Evolutionary conservation across 2,329 filamentous ascomycete species (phyloP).

Genomic region (Fusarium transvaalense): DNA sequence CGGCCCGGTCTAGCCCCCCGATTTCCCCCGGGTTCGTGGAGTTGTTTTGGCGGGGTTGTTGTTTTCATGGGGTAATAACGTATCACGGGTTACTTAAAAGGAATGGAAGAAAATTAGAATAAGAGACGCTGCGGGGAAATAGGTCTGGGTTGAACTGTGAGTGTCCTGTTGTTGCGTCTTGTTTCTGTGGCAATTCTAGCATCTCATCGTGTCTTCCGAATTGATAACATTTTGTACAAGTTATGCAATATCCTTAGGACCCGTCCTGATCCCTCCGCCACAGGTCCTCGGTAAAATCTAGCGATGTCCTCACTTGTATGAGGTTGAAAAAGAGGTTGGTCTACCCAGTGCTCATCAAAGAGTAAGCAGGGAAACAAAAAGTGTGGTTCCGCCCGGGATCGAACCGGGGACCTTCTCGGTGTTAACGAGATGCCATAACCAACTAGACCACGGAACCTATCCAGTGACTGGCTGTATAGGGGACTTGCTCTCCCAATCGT

Average conservation of each 20-base stretch:
- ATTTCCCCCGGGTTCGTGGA: slow-evolving; percentile 31
- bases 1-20: slow-evolving; percentile 31
- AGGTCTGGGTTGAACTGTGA: slow-evolving; percentile 1
- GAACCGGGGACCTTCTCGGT: slow-evolving; percentile 38
- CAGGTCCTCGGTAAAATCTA: too few relatives aligned
- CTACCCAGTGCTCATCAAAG: too few relatives aligned
- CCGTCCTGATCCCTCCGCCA: too few relatives aligned
- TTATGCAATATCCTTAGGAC: too few relatives aligned
- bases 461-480: too few relatives aligned
- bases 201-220: neutral
- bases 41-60: slow-evolving; percentile 31
- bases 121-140: neutral
- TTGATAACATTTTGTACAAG: too few relatives aligned
- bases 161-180: neutral
- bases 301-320: too few relatives aligned
- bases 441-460: too few relatives aligned
- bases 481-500: too few relatives aligned
- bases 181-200: neutral
- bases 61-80: slow-evolving; percentile 38
- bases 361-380: neutral
- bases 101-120: slow-evolving; percentile 7
- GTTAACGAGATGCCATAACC: slow-evolving; percentile 35
- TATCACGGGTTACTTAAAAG: slow-evolving; percentile 4
- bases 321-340: too few relatives aligned
- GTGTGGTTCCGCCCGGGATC: slow-evolving; percentile 30